Evolutionary conservation across 345 rosid species (phyloP), one percentile per base, ranked within the genome.

Genomic region (Punica granatum): DNA sequence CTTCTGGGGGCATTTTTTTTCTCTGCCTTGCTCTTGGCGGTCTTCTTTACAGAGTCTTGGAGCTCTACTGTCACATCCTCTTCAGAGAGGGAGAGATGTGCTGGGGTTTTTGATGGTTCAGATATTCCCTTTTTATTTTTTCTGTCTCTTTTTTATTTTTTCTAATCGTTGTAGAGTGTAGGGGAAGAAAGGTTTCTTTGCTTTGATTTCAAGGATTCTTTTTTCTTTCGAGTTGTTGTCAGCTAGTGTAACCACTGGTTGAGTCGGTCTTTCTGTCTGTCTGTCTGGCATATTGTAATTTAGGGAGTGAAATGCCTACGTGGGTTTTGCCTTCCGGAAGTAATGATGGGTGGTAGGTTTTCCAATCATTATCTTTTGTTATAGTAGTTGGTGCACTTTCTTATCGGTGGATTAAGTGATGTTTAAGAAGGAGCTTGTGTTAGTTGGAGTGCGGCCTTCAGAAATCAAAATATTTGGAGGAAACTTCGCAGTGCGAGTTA

Each of bases 1-100:
- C 74, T 75, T 89, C 85, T 32, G 98, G 90, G 69, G 94, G 92
- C 94, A 89, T 87, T 76, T 68, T 76, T 4, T 10, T 51, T 23
- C 23, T 10, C 56, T 28, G 4, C 19, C 51, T 46, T 16, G 51
- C 51, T 46, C 51, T 16, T 15, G n/a, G 4, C 19, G 21, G 16
- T 19, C 3, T 46, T 46, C 51, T 46, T 46, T 23, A 46, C 51
- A 16, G 3, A 46, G 2, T 23, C n/a, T 49, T 49, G 3, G 26
- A n/a, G 56, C 60, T 60, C 69, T 42, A 25, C 72, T n/a, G 74
- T 75, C 72, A 42, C 82, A 66, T 78, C 79, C 56, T 77, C 70
- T 60, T 30, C 23, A 21, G 58, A 28, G 23, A 28, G 58, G 21
- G 13, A 42, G 46, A 54, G 65, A 67, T 64, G 69, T 60, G 65